phyloP scores from a whole-genome alignment of 2,329 filamentous ascomycete genomes.

The Aaosphaeria arxii region DNA sequence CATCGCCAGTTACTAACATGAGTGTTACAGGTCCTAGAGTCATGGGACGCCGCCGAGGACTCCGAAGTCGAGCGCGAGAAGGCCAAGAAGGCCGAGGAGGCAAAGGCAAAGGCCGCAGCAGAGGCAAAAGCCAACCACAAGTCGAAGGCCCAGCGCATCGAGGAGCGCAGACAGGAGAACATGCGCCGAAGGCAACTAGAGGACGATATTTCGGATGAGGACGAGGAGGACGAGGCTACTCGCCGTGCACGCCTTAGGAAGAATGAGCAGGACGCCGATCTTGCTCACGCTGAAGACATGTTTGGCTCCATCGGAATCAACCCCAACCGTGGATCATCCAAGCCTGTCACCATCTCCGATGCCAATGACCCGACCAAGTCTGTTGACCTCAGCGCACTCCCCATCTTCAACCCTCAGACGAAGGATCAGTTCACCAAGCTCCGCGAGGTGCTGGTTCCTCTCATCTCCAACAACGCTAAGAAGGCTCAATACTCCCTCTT shows the following conservation, averaged over 20 bases:
- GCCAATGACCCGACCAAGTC: constrained; percentile 70
- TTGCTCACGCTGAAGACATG: constrained; percentile 86
- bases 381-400: constrained; percentile 75
- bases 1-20: no score
- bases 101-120: constrained; percentile 84
- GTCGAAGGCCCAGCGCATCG: constrained; percentile 79
- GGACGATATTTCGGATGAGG: constrained; percentile 57
- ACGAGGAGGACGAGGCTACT: constrained; percentile 71
- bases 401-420: constrained; percentile 84
- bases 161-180: constrained; percentile 65
- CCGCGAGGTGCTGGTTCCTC: constrained; percentile 73
- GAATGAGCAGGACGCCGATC: constrained; percentile 83
- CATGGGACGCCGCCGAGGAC: constrained; percentile 96
- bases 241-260: constrained; percentile 71
- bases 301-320: constrained; percentile 74
- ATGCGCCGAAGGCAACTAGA: constrained; percentile 57
- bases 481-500: constrained; percentile 90
- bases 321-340: constrained; percentile 67
- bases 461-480: constrained; percentile 72
- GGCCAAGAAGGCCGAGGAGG: constrained; percentile 78
- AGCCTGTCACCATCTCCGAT: constrained; percentile 67
- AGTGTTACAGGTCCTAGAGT: constrained; percentile 73
- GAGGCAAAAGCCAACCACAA: constrained; percentile 90
- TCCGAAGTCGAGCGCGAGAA: constrained; percentile 97
- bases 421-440: constrained; percentile 83